Percentiles rank a stretch among this genome's conserved stretches.
Conservation (phyloP, 2,329 filamentous ascomycete species). For the Pestalotiopsis sp. region DNA sequence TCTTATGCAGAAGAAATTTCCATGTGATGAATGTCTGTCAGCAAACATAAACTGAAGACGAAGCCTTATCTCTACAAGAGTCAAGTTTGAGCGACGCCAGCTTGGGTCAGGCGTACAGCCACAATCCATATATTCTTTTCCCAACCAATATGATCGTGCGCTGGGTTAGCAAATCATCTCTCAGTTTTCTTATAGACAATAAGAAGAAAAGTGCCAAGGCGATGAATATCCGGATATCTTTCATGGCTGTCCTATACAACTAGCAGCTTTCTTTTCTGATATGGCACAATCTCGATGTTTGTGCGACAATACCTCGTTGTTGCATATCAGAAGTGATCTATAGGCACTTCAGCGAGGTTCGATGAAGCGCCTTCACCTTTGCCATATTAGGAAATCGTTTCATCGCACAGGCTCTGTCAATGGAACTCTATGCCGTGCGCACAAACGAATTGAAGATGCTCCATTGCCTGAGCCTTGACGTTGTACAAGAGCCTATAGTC, state of each 20-base stretch:
- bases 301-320: not conserved
- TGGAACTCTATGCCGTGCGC: not conserved
- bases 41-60: not conserved
- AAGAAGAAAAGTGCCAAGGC: not conserved
- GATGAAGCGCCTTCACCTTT: not conserved
- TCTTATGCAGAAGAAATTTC: no score
- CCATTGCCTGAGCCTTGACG: not conserved
- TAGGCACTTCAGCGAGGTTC: not conserved
- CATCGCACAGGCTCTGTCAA: not conserved
- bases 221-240: not conserved
- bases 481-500: not conserved
- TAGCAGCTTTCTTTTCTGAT: not conserved
- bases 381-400: not conserved
- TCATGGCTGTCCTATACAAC: not conserved
- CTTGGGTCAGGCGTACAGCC: not conserved
- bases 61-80: not conserved
- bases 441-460: not conserved
- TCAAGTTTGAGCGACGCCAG: not conserved
- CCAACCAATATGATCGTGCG: not conserved
- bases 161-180: not conserved
- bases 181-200: not conserved
- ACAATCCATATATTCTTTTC: not conserved
- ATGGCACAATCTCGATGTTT: not conserved
- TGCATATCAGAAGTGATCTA: not conserved
- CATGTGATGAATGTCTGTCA: no score